phyloP scores from a whole-genome alignment of 2,329 filamentous ascomycete species.

The Talaromyces sp. region DNA sequence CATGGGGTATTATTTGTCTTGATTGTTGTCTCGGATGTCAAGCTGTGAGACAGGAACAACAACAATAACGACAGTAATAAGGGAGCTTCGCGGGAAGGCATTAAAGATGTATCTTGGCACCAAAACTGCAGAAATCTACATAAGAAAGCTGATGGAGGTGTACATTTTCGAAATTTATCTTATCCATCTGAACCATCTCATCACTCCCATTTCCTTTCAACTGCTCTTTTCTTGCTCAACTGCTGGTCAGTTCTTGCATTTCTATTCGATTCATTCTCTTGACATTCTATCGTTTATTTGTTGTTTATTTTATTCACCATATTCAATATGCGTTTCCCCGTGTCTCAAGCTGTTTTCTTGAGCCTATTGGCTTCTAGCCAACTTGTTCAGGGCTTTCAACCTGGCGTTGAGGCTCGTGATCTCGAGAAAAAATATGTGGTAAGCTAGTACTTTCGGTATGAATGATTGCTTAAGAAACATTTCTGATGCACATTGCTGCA shows the following conservation, averaged over 20 bases:
- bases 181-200: not conserved
- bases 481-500: not conserved
- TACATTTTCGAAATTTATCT: not conserved
- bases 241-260: conserved; percentile 11
- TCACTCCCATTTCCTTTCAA: not conserved
- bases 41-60: not conserved
- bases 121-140: not conserved
- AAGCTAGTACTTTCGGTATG: not conserved
- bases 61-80: not conserved
- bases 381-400: conserved; percentile 1
- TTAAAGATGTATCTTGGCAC: not conserved
- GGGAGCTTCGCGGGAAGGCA: not conserved
- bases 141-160: not conserved
- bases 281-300: not conserved
- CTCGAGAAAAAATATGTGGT: conserved; percentile 3
- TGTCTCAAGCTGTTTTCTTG: not conserved
- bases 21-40: not conserved
- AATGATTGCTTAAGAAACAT: not conserved
- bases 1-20: not conserved
- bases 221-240: not conserved
- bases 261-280: not conserved
- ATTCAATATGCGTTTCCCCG: not conserved
- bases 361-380: conserved; percentile 9
- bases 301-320: not conserved
- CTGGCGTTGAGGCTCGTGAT: not conserved